Conservation (phyloP, 75 land plant genomes). For the Pseudotsuga menziesii region DNA sequence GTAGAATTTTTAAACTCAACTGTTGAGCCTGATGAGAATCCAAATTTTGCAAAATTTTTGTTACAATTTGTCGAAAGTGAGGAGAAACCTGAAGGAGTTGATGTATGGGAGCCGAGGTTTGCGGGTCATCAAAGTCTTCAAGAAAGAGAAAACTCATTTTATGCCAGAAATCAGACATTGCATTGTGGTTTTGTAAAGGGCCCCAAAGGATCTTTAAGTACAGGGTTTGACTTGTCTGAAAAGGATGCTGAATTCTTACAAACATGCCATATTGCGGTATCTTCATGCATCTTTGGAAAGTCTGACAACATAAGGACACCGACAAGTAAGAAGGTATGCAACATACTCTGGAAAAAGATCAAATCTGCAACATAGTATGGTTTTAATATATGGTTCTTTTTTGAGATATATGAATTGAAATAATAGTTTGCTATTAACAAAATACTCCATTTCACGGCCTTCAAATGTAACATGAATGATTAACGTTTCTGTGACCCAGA, state of each 20-base stretch:
- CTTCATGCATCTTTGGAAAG: constrained; percentile 97
- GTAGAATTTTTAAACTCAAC: constrained; percentile 45
- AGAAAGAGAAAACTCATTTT: constrained; percentile 74
- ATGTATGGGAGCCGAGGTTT: constrained; percentile 61
- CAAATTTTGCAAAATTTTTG: constrained; percentile 55
- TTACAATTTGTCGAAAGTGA: constrained; percentile 51
- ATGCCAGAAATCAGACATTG: constrained; percentile 66
- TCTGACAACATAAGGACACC: constrained; percentile 83
- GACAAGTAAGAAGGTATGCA: constrained; percentile 54
- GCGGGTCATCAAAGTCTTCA: constrained; percentile 84
- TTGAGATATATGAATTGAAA: too few species aligned
- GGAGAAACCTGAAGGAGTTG: constrained; percentile 24
- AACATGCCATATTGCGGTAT: constrained; percentile 70
- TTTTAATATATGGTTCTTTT: too few species aligned
- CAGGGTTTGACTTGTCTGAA: constrained; percentile 84
- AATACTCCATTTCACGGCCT: too few species aligned
- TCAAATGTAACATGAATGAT: not conserved
- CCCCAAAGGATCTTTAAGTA: constrained; percentile 42
- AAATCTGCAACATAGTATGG: not conserved
- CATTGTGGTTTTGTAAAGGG: constrained; percentile 96
- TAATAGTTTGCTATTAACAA: too few species aligned
- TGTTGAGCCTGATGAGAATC: constrained; percentile 38
- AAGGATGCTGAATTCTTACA: constrained; percentile 54
- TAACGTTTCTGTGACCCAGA: not conserved
- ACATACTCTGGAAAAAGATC: not conserved